A percentile compares a stretch with the other conserved stretches of the same genome.
These are phyloP conservation scores for Staphylotrichum longicolle DNA, from an alignment of 495 filamentous ascomycete species.

Conservation along the genomic window DNA sequence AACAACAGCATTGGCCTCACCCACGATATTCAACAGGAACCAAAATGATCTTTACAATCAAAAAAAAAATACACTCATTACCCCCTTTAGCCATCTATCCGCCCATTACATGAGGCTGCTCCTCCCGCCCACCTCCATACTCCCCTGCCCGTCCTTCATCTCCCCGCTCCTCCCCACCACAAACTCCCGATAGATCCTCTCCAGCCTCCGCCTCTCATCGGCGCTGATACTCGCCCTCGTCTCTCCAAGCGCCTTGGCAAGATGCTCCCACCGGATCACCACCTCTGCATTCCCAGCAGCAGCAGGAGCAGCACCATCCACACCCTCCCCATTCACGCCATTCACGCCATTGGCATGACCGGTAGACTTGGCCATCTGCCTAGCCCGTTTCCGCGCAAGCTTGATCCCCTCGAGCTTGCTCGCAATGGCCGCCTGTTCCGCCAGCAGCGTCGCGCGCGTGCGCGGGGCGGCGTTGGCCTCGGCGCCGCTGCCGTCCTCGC, in stretches of 20 bases:
- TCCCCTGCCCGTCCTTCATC: constrained; percentile 86
- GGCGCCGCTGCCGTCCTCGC: constrained; percentile 52
- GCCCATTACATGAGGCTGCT: constrained; percentile 79
- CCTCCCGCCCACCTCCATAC: constrained; percentile 85
- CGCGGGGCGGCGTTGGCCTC: constrained; percentile 33
- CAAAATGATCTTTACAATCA: neutral
- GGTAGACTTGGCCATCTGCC: constrained; percentile 47
- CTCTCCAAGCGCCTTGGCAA: constrained; percentile 69
- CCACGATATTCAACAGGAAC: too few relatives aligned
- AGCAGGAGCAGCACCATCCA: neutral
- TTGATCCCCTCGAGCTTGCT: constrained; percentile 74
- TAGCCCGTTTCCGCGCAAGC: constrained; percentile 59
- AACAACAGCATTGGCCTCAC: too few relatives aligned
- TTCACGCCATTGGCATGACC: constrained; percentile 23
- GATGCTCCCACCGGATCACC: constrained; percentile 81
- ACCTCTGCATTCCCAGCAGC: constrained; percentile 61
- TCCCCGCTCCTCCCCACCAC: constrained; percentile 87
- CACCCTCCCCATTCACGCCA: constrained; percentile 21
- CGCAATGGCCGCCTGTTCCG: constrained; percentile 68
- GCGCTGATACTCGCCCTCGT: constrained; percentile 80
- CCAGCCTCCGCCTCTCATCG: constrained; percentile 69
- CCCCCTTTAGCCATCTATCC: neutral
- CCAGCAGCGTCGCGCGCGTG: constrained; percentile 63
- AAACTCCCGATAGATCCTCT: constrained; percentile 87
- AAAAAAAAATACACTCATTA: neutral